These are phyloP conservation scores for Entomortierella lignicola DNA, from an alignment of 192 early-diverging fungal genomes.

Conservation along the genomic window DNA sequence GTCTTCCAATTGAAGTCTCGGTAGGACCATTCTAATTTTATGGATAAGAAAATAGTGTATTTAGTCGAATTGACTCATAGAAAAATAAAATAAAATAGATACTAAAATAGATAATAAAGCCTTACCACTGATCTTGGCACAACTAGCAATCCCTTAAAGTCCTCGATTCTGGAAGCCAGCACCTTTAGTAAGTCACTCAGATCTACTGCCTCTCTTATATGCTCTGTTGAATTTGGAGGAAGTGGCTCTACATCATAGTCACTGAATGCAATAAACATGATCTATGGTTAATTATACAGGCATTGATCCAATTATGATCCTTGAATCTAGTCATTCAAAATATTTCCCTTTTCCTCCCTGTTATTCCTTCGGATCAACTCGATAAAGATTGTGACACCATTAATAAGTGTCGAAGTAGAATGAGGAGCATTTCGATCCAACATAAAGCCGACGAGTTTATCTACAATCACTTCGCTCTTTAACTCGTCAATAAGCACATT, in stretches of 20 bases:
- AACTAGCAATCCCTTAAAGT: slow-evolving; percentile 82
- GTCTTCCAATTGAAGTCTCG: slow-evolving; percentile 81
- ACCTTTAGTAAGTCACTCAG: slow-evolving; percentile 93
- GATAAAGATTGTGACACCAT: slow-evolving; percentile 96
- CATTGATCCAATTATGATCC: too few relatives aligned
- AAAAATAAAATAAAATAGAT: background rate
- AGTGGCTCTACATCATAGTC: slow-evolving; percentile 56
- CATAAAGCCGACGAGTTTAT: slow-evolving; percentile 89
- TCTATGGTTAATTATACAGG: too few relatives aligned
- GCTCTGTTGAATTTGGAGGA: slow-evolving; percentile 44
- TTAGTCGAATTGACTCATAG: background rate
- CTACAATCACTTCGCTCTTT: slow-evolving; percentile 81
- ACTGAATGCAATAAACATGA: slow-evolving; percentile 10
- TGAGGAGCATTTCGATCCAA: slow-evolving; percentile 79
- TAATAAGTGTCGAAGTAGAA: slow-evolving; percentile 89
- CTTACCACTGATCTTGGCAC: slow-evolving; percentile 78
- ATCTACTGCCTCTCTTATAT: slow-evolving; percentile 66
- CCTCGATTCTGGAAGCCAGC: slow-evolving; percentile 77
- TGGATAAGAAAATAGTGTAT: too few relatives aligned
- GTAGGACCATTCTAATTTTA: slow-evolving; percentile 62
- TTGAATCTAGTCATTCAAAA: too few relatives aligned
- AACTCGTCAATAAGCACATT: slow-evolving; percentile 75
- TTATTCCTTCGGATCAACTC: slow-evolving; percentile 98
- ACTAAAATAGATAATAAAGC: too few relatives aligned
- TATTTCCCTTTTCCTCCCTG: slow-evolving; percentile 59